Evolutionary conservation across 2,329 filamentous ascomycete genomes (phyloP), one percentile per base, ranked within the genome.

Genomic region (Apiospora arundinis): DNA sequence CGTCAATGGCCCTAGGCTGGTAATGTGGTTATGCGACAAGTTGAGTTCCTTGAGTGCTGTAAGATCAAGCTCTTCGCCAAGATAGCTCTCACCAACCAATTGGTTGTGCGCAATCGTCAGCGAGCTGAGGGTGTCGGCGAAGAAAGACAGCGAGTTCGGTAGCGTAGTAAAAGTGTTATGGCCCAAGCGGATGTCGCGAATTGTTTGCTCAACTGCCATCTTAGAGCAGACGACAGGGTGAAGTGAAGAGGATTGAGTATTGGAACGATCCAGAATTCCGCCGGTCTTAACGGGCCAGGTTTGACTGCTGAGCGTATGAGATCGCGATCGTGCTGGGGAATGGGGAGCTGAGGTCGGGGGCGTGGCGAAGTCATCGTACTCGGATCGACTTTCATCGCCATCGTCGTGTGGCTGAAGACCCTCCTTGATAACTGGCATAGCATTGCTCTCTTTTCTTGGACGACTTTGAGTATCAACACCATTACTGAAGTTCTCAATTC

Each of bases 51-150:
- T 91, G 14, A 98, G 87, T 3, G 88, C 89, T 0, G 93, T 92
- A 0, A 98, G 87, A 42, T 91, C 88, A 4, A 97, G 83, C 3
- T 88, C 84, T 45, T 91, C 89, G 4, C 86, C 85, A 66, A 98
- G 83, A 77, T 93, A 95, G 0, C 85, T 83, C 73, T 91, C 87
- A 25, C 89, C 88, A 4, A 88, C 84, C 32, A 95, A 83, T 70
- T 92, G 89, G 79, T 97, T 97, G 77, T 94, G 89, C 2, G 93
- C 90, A 32, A 97, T 80, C 67, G 92, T 93, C 21, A 97, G 86
- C 0, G 90, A 88, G 0, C 90, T 91, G 49, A 98, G 82, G 2
- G 90, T 92, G 18, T 90, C 85, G 2, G 92, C 89, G 73, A 97
- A 92, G 76, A 92, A 90, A 23, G 88, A 89, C 16, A 98, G 85